A percentile compares a stretch with the other conserved stretches of the same genome.
phyloP scores from a whole-genome alignment of 441 rosid species.

The Rhodomyrtus psidioides region DNA sequence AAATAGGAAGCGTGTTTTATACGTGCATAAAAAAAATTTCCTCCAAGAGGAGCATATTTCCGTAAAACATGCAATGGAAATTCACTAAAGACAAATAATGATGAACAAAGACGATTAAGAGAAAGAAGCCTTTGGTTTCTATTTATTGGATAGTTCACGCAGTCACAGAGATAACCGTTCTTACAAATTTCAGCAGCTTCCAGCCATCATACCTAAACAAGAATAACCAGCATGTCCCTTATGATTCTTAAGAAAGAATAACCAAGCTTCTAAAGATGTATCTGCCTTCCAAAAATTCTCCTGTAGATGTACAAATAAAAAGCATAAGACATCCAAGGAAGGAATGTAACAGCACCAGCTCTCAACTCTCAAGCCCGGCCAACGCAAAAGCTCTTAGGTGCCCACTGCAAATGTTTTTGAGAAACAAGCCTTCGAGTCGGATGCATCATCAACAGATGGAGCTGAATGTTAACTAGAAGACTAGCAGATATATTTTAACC shows the following conservation, averaged over 20 bases:
- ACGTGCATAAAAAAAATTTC: not conserved
- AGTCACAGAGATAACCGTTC: not conserved
- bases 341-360: constrained; percentile 39
- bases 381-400: constrained; percentile 69
- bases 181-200: not conserved
- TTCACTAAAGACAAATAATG: not conserved
- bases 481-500: not conserved
- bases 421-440: constrained; percentile 32
- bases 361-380: constrained; percentile 86
- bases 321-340: constrained; percentile 59
- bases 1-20: not conserved
- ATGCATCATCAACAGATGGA: not conserved
- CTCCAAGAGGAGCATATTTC: not conserved
- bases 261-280: not conserved
- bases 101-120: not conserved
- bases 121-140: not conserved
- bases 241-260: not conserved
- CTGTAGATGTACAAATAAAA: not conserved
- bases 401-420: constrained; percentile 76
- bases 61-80: not conserved
- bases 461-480: not conserved
- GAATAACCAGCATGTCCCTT: not conserved
- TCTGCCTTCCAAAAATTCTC: not conserved
- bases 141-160: not conserved
- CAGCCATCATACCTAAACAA: not conserved